Conservation (phyloP, 1,139 yeast species). For the Lodderomyces beijingensis region DNA sequence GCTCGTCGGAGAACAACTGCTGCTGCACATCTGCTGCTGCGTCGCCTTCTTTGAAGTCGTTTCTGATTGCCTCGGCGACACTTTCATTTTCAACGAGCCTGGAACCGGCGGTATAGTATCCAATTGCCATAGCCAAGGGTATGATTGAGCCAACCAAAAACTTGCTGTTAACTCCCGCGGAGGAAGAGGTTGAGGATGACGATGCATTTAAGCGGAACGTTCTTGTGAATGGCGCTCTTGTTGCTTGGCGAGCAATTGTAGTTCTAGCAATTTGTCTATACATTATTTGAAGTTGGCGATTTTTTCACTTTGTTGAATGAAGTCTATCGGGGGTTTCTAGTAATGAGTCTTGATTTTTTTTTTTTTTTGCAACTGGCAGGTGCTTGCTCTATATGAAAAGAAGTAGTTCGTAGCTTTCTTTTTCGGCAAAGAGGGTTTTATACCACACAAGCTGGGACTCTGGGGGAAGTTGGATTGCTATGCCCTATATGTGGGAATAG, state of each 20-base stretch:
- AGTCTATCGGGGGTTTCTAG: too few species aligned
- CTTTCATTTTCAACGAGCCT: conserved; percentile 8
- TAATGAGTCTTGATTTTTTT: too few species aligned
- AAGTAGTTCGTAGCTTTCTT: too few species aligned
- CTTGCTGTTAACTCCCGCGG: conserved; percentile 2
- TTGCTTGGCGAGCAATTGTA: conserved; percentile 9
- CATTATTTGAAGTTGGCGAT: conserved; percentile 5
- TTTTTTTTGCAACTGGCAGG: too few species aligned
- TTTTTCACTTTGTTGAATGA: too few species aligned
- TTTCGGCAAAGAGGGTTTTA: too few species aligned
- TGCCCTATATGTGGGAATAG: too few species aligned
- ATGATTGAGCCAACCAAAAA: conserved; percentile 8
- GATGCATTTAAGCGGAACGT: conserved; percentile 9
- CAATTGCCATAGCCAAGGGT: conserved; percentile 9
- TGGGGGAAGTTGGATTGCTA: too few species aligned
- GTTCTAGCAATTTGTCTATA: conserved; percentile 12
- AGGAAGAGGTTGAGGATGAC: conserved; percentile 2
- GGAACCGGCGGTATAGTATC: conserved; percentile 3
- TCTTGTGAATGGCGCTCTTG: conserved; percentile 6
- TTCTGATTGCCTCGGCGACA: conserved; percentile 7
- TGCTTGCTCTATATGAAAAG: too few species aligned
- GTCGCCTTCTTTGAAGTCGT: conserved; percentile 8
- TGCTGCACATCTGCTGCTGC: conserved; percentile 6
- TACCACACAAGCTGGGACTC: too few species aligned
- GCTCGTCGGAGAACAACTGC: conserved; percentile 12